phyloP scores from a whole-genome alignment of 176 grass and related monocot species.

The Musa troglodytarum region DNA sequence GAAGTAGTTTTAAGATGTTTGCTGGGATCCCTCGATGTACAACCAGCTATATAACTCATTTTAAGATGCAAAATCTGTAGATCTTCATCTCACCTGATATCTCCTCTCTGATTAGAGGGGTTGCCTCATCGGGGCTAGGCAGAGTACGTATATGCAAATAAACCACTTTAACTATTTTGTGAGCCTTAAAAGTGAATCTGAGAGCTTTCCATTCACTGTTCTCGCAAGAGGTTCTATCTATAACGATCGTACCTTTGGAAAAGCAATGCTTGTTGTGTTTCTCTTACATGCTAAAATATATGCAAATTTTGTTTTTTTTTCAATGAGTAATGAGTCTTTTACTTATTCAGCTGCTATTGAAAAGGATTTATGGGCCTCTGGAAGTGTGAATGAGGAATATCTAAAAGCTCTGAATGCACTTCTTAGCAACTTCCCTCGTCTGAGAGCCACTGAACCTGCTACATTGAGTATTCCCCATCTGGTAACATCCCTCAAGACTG shows the following conservation, averaged over 20 bases:
- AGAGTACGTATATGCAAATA: neutral
- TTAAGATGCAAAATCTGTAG: neutral
- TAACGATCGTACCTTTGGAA: neutral
- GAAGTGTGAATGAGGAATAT: slow-evolving; percentile 96
- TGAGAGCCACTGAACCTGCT: slow-evolving; percentile 90
- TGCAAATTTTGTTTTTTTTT: neutral
- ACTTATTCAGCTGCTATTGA: slow-evolving; percentile 76
- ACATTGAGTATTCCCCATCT: slow-evolving; percentile 98
- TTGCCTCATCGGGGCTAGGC: neutral
- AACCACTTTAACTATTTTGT: neutral
- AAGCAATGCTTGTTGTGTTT: neutral
- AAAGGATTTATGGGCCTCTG: slow-evolving; percentile 96
- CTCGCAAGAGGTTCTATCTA: neutral
- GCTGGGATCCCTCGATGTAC: neutral
- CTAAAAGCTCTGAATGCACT: slow-evolving; percentile 90
- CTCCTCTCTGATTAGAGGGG: neutral
- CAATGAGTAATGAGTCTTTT: neutral
- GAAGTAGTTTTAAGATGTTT: neutral
- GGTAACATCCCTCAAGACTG: slow-evolving; percentile 94
- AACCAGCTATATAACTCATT: neutral
- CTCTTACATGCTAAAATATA: neutral
- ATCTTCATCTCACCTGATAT: neutral
- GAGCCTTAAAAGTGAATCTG: neutral
- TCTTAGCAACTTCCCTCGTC: slow-evolving; percentile 89
- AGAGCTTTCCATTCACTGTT: neutral